phyloP scores from a whole-genome alignment of 1,284 basidiomycete species.

The Chalciporus sp. region DNA sequence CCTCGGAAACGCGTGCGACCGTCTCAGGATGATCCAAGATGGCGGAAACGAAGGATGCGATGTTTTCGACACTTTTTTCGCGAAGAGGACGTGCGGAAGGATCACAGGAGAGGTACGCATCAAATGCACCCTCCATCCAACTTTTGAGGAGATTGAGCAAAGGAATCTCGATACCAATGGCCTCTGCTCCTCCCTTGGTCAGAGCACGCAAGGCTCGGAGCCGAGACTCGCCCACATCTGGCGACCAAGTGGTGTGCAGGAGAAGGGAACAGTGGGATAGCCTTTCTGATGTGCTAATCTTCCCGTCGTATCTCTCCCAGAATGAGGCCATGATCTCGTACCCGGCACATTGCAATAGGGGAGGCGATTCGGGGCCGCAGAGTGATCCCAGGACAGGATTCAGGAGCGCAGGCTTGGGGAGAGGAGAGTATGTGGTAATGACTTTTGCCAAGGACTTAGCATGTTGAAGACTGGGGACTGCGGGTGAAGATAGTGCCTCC shows the following conservation, averaged over 20 bases:
- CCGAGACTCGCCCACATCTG: constrained; percentile 69
- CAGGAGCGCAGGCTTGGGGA: constrained; percentile 48
- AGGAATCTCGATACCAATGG: constrained; percentile 63
- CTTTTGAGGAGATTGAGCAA: constrained; percentile 55
- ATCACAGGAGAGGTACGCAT: constrained; percentile 47
- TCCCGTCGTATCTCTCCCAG: constrained; percentile 56
- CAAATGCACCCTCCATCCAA: constrained; percentile 68
- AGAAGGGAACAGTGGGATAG: constrained; percentile 66
- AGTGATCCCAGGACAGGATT: constrained; percentile 60
- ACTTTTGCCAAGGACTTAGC: constrained; percentile 44
- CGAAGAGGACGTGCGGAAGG: constrained; percentile 52
- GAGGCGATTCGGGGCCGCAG: constrained; percentile 53
- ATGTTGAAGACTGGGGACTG: constrained; percentile 56
- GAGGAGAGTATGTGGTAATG: constrained; percentile 49
- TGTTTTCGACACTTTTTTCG: constrained; percentile 60
- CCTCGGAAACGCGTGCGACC: constrained; percentile 59
- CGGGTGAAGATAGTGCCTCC: constrained; percentile 53
- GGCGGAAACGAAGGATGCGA: constrained; percentile 57
- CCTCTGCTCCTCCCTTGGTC: constrained; percentile 56
- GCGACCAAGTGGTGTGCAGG: constrained; percentile 53
- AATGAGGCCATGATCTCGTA: constrained; percentile 72
- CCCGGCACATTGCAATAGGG: constrained; percentile 61
- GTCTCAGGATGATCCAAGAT: constrained; percentile 53
- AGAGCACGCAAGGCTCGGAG: constrained; percentile 66
- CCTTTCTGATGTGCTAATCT: constrained; percentile 54